Conservation (phyloP, 2,329 filamentous ascomycete species). For the Diplodia sapinea region DNA sequence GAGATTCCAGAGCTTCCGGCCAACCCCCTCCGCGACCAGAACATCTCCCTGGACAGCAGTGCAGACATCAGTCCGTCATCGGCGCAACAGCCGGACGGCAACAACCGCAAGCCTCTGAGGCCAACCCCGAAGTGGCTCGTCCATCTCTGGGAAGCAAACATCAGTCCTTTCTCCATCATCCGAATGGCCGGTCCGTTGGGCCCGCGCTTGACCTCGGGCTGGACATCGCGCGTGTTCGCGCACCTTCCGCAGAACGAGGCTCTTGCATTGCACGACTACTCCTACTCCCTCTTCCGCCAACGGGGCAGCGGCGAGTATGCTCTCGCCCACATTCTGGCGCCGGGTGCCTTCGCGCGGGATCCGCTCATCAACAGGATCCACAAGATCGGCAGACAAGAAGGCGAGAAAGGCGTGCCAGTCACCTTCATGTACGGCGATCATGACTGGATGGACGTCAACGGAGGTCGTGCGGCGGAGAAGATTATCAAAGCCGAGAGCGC, state of each 20-base stretch:
- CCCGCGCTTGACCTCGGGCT: constrained; percentile 89
- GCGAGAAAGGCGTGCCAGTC: constrained; percentile 75
- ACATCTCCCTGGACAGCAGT: background rate
- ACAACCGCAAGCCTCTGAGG: background rate
- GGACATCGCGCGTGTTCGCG: constrained; percentile 93
- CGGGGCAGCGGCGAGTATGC: constrained; percentile 93
- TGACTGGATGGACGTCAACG: constrained; percentile 52
- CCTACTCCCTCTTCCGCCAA: constrained; percentile 92
- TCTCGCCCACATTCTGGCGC: constrained; percentile 88
- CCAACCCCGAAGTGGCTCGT: constrained; percentile 76
- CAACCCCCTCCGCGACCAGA: constrained; percentile 37
- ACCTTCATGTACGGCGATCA: constrained; percentile 53
- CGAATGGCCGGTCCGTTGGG: constrained; percentile 88
- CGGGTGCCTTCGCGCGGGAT: constrained; percentile 86
- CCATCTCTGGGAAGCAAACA: constrained; percentile 96
- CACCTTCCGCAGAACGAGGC: constrained; percentile 82
- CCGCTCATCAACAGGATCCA: constrained; percentile 88
- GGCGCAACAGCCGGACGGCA: constrained; percentile 35
- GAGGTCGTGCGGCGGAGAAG: constrained; percentile 79
- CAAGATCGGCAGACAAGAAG: constrained; percentile 75
- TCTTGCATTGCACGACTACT: constrained; percentile 86
- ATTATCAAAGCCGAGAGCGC: constrained; percentile 73
- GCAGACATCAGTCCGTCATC: constrained; percentile 54
- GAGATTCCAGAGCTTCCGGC: constrained; percentile 73
- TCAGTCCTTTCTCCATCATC: constrained; percentile 91